These are phyloP conservation scores for Phytophthora fragariae DNA, from an alignment of 352 stramenopile species.

Conservation along the genomic window DNA sequence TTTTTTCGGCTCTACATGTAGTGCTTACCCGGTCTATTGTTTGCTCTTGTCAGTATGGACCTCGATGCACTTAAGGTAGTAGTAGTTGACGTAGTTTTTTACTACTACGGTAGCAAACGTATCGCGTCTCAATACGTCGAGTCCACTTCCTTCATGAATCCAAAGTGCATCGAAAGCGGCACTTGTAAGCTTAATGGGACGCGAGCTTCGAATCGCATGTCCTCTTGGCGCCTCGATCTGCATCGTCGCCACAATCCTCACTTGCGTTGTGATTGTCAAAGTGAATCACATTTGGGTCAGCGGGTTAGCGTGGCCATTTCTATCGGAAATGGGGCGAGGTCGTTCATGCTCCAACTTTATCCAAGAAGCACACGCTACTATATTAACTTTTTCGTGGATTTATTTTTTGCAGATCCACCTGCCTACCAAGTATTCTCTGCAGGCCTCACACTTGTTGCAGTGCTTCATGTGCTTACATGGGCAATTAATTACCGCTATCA, in stretches of 20 bases:
- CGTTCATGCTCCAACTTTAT: too few relatives aligned
- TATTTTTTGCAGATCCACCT: background rate
- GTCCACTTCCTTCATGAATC: background rate
- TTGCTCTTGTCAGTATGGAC: too few relatives aligned
- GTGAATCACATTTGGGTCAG: slow-evolving; percentile 48
- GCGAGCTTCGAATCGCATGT: slow-evolving; percentile 17
- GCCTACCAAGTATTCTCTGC: slow-evolving; percentile 59
- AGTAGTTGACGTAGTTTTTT: too few relatives aligned
- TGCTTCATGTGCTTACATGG: slow-evolving; percentile 34
- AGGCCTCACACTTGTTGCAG: slow-evolving; percentile 40
- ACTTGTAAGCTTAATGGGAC: background rate
- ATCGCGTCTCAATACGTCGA: background rate
- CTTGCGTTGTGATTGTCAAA: slow-evolving; percentile 54
- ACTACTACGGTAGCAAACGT: too few relatives aligned
- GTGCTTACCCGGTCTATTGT: too few relatives aligned
- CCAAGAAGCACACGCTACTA: too few relatives aligned
- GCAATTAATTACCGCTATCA: slow-evolving; percentile 49
- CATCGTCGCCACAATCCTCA: slow-evolving; percentile 46
- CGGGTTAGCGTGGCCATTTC: slow-evolving; percentile 50
- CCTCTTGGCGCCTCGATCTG: slow-evolving; percentile 17
- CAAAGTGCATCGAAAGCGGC: background rate
- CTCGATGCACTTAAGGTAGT: background rate
- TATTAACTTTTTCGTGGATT: too few relatives aligned
- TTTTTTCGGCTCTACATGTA: too few relatives aligned
- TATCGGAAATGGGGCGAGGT: slow-evolving; percentile 35